Percentiles rank a stretch among this genome's conserved stretches.
Conservation (phyloP, 805 yeast species). For the Candida multigemmis region DNA sequence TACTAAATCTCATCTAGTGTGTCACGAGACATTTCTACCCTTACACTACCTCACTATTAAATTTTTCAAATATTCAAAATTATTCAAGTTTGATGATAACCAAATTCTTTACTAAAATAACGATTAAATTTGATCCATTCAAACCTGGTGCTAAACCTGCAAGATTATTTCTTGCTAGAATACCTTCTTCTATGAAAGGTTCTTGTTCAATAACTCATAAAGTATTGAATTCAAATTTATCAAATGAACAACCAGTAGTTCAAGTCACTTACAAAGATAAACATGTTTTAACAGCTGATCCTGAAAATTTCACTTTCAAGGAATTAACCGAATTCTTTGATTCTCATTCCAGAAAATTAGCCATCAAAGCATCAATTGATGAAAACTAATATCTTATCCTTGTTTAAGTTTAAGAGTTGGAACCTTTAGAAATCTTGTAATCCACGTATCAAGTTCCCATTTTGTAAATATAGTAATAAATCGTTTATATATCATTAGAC, state of each 20-base stretch:
- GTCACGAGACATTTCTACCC: not conserved
- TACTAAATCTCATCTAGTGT: not conserved
- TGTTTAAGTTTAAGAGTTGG: too few species aligned
- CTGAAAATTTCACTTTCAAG: constrained; percentile 40
- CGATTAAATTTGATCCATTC: constrained; percentile 73
- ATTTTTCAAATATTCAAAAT: constrained; percentile 2
- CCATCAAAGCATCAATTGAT: constrained; percentile 60
- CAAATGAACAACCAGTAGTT: constrained; percentile 49
- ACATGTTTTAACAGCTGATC: constrained; percentile 58
- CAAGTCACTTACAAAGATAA: constrained; percentile 79
- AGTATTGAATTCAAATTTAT: constrained; percentile 39
- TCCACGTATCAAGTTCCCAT: too few species aligned
- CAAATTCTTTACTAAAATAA: constrained; percentile 73
- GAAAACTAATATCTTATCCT: too few species aligned
- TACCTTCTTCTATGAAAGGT: constrained; percentile 67
- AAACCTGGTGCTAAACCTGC: constrained; percentile 69
- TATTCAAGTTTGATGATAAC: constrained; percentile 57
- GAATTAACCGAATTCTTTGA: constrained; percentile 67
- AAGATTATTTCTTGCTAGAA: constrained; percentile 66
- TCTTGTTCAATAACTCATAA: constrained; percentile 53
- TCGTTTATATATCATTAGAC: too few species aligned
- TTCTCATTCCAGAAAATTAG: constrained; percentile 72
- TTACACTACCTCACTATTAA: not conserved
- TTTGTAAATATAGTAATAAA: too few species aligned
- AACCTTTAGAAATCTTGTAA: not conserved